Conservation (phyloP, 352 stramenopile genomes). For the Phytophthora sansomeana region DNA sequence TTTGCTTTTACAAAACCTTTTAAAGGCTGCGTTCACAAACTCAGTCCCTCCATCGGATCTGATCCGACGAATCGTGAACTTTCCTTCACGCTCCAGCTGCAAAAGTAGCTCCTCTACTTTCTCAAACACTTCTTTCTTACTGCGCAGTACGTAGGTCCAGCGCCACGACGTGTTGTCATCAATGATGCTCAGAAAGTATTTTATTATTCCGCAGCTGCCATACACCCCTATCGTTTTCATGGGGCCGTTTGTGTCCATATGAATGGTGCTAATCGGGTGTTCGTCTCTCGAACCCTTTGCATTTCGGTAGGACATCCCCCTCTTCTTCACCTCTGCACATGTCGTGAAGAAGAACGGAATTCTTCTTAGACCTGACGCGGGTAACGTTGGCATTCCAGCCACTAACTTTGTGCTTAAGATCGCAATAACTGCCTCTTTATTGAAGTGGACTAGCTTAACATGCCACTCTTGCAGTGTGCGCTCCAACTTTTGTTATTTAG, state of each 20-base stretch:
- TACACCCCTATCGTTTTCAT: too few relatives aligned
- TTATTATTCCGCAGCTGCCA: too few relatives aligned
- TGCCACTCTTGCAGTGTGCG: not conserved
- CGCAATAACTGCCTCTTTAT: not conserved
- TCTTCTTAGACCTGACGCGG: not conserved
- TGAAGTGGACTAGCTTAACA: slow-evolving; percentile 6
- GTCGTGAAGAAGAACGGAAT: slow-evolving; percentile 18
- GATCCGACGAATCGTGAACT: not conserved
- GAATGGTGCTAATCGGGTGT: too few relatives aligned
- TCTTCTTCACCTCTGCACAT: slow-evolving; percentile 22
- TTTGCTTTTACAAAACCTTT: too few relatives aligned
- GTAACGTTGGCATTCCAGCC: not conserved
- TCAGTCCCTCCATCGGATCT: not conserved
- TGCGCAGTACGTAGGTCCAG: slow-evolving; percentile 10
- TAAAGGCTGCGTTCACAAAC: slow-evolving; percentile 3
- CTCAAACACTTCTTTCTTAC: slow-evolving; percentile 13
- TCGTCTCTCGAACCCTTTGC: too few relatives aligned
- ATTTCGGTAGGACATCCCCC: slow-evolving; percentile 16
- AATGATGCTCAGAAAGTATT: slow-evolving; percentile 26
- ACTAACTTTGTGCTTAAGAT: slow-evolving; percentile 8
- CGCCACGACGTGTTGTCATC: too few relatives aligned
- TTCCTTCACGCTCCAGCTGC: too few relatives aligned
- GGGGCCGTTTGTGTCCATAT: too few relatives aligned
- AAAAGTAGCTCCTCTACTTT: slow-evolving; percentile 3
- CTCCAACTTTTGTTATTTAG: not conserved